Evolutionary conservation across 2,329 filamentous ascomycete species (phyloP), one percentile per base, ranked within the genome.

Genomic region (Cytospora chrysosperma): DNA sequence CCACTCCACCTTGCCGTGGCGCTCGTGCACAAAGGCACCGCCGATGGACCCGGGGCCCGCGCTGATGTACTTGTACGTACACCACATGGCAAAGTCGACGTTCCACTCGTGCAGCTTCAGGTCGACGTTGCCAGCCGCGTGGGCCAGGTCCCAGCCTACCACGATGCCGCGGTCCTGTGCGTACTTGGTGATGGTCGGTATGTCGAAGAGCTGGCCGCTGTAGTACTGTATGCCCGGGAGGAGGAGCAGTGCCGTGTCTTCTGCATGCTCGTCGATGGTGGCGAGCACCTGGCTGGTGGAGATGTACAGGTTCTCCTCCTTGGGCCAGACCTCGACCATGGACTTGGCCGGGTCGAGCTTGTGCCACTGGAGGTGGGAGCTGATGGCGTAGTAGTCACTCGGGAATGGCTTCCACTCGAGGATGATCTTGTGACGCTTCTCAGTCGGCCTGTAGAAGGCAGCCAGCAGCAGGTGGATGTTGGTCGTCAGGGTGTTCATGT

Each of bases 11-110:
- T 74, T 74, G 49, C 89, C 87, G 72, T 96, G 89, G 47, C 79
- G 81, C 72, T 91, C 86, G 74, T 97, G 92, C 10, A 97, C 89
- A 68, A 93, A 97, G 0, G 89, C 79, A 0, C 89, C 92, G 1
- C 86, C 92, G 67, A 96, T 96, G 19, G 88, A 83, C 4, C 93
- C 93, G 0, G 93, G 92, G 0, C 93, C 93, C 28, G 88, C 87
- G 73, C 96, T 96, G 74, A 96, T 84, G 78, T 97, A 97, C 78
- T 97, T 97, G 82, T 97, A 97, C 21, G 89, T 93, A 76, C 93
- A 97, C 93, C 93, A 97, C 60, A 85, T 91, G 19, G 93, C 93
- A 71, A 96, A 96, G 74, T 97, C 93, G 37, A 96, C 92, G 68
- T 90, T 84, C 93, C 93, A 97, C 70, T 94, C 91, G 75, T 96